Conservation (phyloP, 2,329 filamentous ascomycete species). For the Beauveria rudraprayagi region DNA sequence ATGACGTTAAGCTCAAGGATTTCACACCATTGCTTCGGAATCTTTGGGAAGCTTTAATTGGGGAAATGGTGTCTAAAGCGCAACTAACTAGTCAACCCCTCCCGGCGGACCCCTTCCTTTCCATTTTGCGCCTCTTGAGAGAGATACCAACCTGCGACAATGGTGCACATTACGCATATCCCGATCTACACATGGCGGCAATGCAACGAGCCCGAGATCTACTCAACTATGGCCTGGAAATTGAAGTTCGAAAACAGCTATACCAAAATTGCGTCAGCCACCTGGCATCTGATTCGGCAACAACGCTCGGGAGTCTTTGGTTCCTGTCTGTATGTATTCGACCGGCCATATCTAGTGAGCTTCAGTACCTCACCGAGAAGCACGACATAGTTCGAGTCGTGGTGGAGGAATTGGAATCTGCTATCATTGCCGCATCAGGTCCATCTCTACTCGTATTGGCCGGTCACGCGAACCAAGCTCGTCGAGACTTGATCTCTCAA, state of each 20-base stretch:
- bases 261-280: conserved; percentile 61
- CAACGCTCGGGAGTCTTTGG: conserved; percentile 65
- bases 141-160: conserved; percentile 55
- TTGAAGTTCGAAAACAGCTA: conserved; percentile 50
- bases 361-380: conserved; percentile 50
- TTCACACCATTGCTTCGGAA: conserved; percentile 56
- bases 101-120: conserved; percentile 37
- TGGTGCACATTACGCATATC: conserved; percentile 47
- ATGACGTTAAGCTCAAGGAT: conserved; percentile 23
- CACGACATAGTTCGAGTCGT: conserved; percentile 54
- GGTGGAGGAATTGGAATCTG: conserved; percentile 56
- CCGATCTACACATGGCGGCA: conserved; percentile 57
- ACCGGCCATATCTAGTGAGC: conserved; percentile 38
- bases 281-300: conserved; percentile 53
- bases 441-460: conserved; percentile 28
- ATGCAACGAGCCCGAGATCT: conserved; percentile 52
- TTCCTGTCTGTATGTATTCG: conserved; percentile 48
- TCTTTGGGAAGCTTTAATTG: conserved; percentile 52
- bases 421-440: conserved; percentile 23
- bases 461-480: conserved; percentile 42
- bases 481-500: conserved; percentile 47
- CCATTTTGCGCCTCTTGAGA: conserved; percentile 59
- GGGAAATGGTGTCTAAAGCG: conserved; percentile 37
- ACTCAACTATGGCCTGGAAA: conserved; percentile 45
- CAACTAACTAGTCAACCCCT: conserved; percentile 26